A percentile compares a stretch with the other conserved stretches of the same genome.
These are phyloP conservation scores for Apiospora pterosperma DNA, from an alignment of 2,329 filamentous ascomycete species.

Conservation along the genomic window DNA sequence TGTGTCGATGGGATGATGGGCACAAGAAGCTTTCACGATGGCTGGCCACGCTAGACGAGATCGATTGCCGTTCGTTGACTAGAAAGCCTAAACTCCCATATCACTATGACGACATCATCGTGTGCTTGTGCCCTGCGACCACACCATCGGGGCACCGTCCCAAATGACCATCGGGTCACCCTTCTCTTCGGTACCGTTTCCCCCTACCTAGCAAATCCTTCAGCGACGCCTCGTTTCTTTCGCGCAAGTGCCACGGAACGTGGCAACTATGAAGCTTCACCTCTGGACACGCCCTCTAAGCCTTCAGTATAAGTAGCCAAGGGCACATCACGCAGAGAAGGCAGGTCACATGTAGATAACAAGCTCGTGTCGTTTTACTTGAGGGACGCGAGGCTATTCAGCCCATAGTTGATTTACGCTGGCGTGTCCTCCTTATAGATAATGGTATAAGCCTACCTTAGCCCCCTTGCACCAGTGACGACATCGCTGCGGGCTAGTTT, in stretches of 20 bases:
- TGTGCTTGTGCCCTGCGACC: background rate
- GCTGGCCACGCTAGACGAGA: background rate
- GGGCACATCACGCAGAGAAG: background rate
- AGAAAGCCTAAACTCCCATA: background rate
- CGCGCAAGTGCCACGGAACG: too few species aligned
- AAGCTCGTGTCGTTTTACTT: background rate
- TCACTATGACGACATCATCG: background rate
- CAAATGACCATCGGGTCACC: background rate
- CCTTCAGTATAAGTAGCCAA: background rate
- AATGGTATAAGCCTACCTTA: too few species aligned
- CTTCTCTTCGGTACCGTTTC: background rate
- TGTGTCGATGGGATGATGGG: background rate
- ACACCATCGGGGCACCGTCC: background rate
- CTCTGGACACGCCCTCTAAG: too few species aligned
- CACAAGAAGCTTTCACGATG: background rate
- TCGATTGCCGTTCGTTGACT: background rate
- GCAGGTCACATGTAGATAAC: background rate
- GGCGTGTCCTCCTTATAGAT: background rate
- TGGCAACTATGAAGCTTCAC: too few species aligned
- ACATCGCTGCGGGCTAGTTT: background rate
- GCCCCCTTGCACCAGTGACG: too few species aligned
- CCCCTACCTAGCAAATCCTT: background rate
- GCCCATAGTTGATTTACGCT: background rate
- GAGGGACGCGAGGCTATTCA: background rate
- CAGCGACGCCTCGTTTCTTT: too few species aligned